Percentiles rank a stretch among this genome's conserved stretches.
phyloP scores from a whole-genome alignment of 148 eudicot species.

The Mesembryanthemum crystallinum region DNA sequence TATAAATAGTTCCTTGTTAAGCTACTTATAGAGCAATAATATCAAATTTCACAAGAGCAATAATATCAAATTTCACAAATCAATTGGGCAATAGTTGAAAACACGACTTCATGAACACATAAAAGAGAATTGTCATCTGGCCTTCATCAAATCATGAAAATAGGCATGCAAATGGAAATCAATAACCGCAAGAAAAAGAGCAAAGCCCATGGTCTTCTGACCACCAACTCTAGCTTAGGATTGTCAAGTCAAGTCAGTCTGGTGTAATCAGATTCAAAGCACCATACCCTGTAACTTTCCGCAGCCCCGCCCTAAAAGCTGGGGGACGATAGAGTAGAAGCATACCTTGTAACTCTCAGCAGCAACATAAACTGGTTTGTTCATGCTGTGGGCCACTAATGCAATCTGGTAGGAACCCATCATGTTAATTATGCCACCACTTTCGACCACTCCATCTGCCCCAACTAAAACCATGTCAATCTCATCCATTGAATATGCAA shows the following conservation, averaged over 20 bases:
- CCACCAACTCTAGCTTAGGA: not conserved
- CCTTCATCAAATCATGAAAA: not conserved
- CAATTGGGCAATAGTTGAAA: too few species aligned
- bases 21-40: too few species aligned
- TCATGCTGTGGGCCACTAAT: slow-evolving; percentile 82
- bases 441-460: slow-evolving; percentile 97
- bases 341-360: slow-evolving; percentile 98
- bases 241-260: not conserved
- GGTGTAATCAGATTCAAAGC: not conserved
- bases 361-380: slow-evolving; percentile 93
- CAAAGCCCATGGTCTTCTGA: too few species aligned
- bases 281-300: too few species aligned
- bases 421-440: slow-evolving; percentile 97
- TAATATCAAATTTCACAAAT: too few species aligned
- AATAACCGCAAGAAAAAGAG: not conserved
- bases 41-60: too few species aligned
- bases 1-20: too few species aligned
- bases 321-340: not conserved
- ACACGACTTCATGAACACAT: too few species aligned
- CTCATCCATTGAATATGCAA: slow-evolving; percentile 94
- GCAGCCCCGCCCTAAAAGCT: not conserved
- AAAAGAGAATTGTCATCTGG: too few species aligned
- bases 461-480: slow-evolving; percentile 96
- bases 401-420: slow-evolving; percentile 99
- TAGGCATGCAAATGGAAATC: not conserved